A percentile compares a stretch with the other conserved stretches of the same genome.
Conservation (phyloP, 495 filamentous ascomycete species). For the Neurospora sp. region DNA sequence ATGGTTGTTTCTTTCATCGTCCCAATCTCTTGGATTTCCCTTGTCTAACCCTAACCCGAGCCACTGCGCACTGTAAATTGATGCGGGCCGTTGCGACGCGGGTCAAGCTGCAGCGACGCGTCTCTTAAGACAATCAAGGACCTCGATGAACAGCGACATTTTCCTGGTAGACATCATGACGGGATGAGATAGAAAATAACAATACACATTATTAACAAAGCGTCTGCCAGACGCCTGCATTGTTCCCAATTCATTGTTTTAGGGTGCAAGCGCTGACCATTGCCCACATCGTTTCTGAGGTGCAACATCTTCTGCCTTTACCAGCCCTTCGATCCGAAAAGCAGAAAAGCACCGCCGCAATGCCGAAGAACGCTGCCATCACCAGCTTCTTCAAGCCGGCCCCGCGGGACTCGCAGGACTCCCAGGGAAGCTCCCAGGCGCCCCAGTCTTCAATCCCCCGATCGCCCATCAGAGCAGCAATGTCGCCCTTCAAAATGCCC, state of each 20-base stretch:
- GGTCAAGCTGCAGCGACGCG: neutral
- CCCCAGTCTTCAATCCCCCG: neutral
- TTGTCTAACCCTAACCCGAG: neutral
- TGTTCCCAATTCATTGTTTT: too few species aligned
- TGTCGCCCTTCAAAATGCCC: neutral
- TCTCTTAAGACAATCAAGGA: neutral
- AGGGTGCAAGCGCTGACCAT: too few species aligned
- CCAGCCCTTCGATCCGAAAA: neutral
- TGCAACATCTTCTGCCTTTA: neutral
- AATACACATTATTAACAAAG: neutral
- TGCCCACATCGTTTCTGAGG: neutral
- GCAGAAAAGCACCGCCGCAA: neutral
- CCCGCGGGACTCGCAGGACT: neutral
- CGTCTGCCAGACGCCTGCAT: neutral
- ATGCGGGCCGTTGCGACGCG: neutral
- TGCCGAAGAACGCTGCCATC: conserved; percentile 18
- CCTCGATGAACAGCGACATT: neutral
- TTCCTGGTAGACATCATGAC: neutral
- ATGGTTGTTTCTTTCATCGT: too few species aligned
- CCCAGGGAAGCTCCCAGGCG: neutral
- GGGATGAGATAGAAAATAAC: neutral
- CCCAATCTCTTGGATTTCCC: too few species aligned
- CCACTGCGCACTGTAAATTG: neutral
- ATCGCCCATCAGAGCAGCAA: neutral
- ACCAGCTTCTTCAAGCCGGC: conserved; percentile 24